Conservation (phyloP, 495 filamentous ascomycete species). For the Hypoxylon lenormandii region DNA sequence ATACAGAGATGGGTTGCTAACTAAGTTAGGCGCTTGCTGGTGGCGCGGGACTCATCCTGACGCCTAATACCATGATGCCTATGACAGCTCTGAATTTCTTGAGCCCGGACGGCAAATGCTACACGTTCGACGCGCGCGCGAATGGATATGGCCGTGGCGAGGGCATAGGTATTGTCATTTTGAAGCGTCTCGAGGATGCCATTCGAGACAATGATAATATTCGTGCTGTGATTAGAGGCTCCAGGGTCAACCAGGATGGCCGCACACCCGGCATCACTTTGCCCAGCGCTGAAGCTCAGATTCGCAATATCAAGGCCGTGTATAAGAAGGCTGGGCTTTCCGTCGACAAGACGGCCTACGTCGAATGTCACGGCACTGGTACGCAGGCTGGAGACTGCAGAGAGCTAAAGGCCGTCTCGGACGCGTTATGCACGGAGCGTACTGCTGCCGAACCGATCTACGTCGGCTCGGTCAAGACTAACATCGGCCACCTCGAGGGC, state of each 20-base stretch:
- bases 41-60: conserved; percentile 48
- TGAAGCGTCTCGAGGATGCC: conserved; percentile 69
- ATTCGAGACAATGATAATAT: conserved; percentile 65
- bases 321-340: conserved; percentile 58
- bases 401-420: conserved; percentile 62
- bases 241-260: conserved; percentile 69
- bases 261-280: conserved; percentile 55
- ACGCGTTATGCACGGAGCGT: conserved; percentile 56
- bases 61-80: conserved; percentile 48
- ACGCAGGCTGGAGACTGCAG: conserved; percentile 68
- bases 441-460: conserved; percentile 46
- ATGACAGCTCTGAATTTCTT: conserved; percentile 47
- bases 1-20: conserved; percentile 1
- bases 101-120: conserved; percentile 55
- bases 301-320: conserved; percentile 62
- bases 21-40: conserved; percentile 48
- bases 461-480: conserved; percentile 58
- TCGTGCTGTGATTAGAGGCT: conserved; percentile 70
- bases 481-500: conserved; percentile 60
- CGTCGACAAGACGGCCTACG: conserved; percentile 59
- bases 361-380: conserved; percentile 63
- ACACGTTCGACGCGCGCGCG: conserved; percentile 63
- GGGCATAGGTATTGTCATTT: conserved; percentile 63
- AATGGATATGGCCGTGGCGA: conserved; percentile 76
- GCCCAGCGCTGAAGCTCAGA: conserved; percentile 58